Conservation (phyloP, 225 moss, liverwort and hornwort species). For the Sphagnum tenellum region DNA sequence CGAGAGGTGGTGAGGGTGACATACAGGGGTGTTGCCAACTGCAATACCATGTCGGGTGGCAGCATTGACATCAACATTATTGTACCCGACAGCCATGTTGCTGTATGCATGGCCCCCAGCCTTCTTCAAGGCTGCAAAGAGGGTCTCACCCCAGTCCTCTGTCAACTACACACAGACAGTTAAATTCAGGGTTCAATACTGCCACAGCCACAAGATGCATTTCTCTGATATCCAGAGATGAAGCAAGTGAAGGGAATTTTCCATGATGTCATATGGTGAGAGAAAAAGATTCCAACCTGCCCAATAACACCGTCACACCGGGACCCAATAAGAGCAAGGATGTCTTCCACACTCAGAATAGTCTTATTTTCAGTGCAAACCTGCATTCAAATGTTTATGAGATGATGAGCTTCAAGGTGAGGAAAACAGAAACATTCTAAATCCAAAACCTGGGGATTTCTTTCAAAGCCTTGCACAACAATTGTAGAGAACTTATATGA, state of each 20-base stretch:
- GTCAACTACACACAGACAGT: constrained; percentile 47
- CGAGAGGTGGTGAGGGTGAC: constrained; percentile 2
- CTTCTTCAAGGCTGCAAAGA: constrained; percentile 82
- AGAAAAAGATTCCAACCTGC: constrained; percentile 38
- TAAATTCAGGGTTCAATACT: too few species aligned
- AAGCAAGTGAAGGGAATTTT: too few species aligned
- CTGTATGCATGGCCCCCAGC: constrained; percentile 88
- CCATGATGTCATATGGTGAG: background rate
- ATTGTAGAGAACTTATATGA: too few species aligned
- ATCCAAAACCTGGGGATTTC: too few species aligned
- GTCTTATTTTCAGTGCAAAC: constrained; percentile 87
- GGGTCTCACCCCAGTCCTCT: constrained; percentile 93
- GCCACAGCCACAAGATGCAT: too few species aligned
- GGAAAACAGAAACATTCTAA: too few species aligned
- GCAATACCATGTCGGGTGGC: constrained; percentile 82
- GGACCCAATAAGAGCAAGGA: constrained; percentile 67
- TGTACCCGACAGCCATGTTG: constrained; percentile 99
- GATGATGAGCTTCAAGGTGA: too few species aligned
- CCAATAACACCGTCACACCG: constrained; percentile 97
- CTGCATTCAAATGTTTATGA: constrained; percentile 21
- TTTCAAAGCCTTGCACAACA: too few species aligned
- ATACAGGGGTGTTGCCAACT: constrained; percentile 88
- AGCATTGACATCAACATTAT: constrained; percentile 92
- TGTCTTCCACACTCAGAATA: constrained; percentile 89
- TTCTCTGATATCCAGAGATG: too few species aligned